Base-by-base conservation (phyloP, 1,284 basidiomycete genomes). In the Cryptococcus sp. region DNA sequence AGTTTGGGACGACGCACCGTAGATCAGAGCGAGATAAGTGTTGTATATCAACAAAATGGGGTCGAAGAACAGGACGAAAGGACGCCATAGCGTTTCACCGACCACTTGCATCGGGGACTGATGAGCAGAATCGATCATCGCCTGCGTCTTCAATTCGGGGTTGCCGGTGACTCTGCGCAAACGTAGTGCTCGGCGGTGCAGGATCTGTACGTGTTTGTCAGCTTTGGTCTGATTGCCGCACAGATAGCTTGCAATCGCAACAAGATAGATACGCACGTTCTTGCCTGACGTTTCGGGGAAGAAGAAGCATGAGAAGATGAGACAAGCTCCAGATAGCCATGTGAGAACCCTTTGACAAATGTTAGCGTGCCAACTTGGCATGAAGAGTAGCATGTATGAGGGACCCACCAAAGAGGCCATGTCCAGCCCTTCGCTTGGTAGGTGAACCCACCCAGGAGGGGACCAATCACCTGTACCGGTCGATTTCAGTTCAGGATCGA, bases 111-210 rank as follows among this genome's bases (percentile, higher is more conserved):
- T 52, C 5, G 52, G 46, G 1, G 63, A 60, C 54, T 63, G 64
- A 15, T 69, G 23, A 11, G 50, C 49, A 16, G 51, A 35, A 8
- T 68, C 61, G 53, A 71, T 64, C 57, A 75, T 72, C 8, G 64
- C 60, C 52, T 74, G 67, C 11, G 72, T 70, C 30, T 70, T 64
- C 13, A 69, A 46, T 3, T 64, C 60, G 8, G 68, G 54, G 66
- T 81, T 80, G 7, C 79, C 78, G 7, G 79, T 80, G 0, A 69
- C 38, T 52, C 66, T 69, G 11, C 79, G 69, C 8, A 81, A 65
- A 2, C 79, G 64, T 42, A 65, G 52, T 1, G 79, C 76, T 16
- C 79, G 69, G 0, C 75, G 65, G 45, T 69, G 58, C 6, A 81
- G 71, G 59, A 81, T 81, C 56, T 58, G 20, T 17, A 2, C 20